phyloP scores from a whole-genome alignment of 345 rosid genomes.

The Alliaria petiolata region DNA sequence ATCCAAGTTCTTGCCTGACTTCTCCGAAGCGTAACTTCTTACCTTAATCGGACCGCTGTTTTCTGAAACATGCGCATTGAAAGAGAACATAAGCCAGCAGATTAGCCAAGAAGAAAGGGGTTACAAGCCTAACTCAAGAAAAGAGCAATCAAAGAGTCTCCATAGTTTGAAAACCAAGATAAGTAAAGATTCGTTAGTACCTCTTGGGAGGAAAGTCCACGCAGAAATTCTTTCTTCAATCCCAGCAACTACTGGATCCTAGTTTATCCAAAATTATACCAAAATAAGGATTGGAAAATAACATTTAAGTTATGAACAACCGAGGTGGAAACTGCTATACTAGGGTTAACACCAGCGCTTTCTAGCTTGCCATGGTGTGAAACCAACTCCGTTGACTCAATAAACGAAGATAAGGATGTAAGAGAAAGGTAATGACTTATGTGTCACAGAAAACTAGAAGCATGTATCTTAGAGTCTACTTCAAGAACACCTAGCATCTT shows the following conservation, averaged over 20 bases:
- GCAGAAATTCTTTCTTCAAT: slow-evolving; percentile 79
- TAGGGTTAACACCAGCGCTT: not conserved
- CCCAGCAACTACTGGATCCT: slow-evolving; percentile 62
- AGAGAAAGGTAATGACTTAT: too few relatives aligned
- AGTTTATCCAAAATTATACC: not conserved
- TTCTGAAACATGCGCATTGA: slow-evolving; percentile 52
- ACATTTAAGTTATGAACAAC: not conserved
- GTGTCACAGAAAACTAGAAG: not conserved
- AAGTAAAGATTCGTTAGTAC: slow-evolving; percentile 26
- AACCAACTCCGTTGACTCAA: too few relatives aligned
- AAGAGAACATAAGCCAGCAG: too few relatives aligned
- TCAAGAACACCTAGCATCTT: not conserved
- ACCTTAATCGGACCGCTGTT: slow-evolving; percentile 49
- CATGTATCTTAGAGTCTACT: not conserved
- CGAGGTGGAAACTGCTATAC: not conserved
- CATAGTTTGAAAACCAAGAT: not conserved
- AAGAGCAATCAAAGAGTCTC: not conserved
- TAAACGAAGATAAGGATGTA: not conserved
- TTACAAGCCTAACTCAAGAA: not conserved
- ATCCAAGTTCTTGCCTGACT: slow-evolving; percentile 38
- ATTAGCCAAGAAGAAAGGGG: not conserved
- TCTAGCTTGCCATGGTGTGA: not conserved
- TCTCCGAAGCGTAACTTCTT: slow-evolving; percentile 48
- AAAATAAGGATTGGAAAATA: not conserved
- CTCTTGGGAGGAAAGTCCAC: slow-evolving; percentile 87